A percentile compares a stretch with the other conserved stretches of the same genome.
These are phyloP conservation scores for Beauveria scarabaeidicola DNA, from an alignment of 2,329 filamentous ascomycete genomes.

Conservation along the genomic window DNA sequence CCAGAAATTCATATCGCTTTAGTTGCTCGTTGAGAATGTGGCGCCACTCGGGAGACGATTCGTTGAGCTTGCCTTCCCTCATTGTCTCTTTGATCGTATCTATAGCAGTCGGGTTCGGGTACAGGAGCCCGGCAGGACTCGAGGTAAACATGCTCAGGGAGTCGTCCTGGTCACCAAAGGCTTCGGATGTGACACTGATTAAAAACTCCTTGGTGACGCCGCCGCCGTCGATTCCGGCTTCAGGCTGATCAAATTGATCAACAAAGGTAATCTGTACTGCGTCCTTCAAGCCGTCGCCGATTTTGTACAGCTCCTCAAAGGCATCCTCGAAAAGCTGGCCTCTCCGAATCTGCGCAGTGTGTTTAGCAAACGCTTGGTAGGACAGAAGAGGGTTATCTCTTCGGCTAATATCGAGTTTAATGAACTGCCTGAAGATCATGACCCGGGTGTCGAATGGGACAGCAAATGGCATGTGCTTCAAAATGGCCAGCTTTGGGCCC, in stretches of 20 bases:
- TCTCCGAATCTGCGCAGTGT: slow-evolving; percentile 73
- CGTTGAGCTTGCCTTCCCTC: slow-evolving; percentile 39
- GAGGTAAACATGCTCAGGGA: slow-evolving; percentile 60
- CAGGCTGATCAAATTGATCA: slow-evolving; percentile 75
- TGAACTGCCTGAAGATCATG: slow-evolving; percentile 86
- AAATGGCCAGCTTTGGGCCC: slow-evolving; percentile 77
- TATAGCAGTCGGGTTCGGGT: slow-evolving; percentile 73
- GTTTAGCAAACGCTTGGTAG: slow-evolving; percentile 38
- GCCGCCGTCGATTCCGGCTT: slow-evolving; percentile 93
- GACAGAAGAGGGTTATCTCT: slow-evolving; percentile 16
- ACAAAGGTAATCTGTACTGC: slow-evolving; percentile 95
- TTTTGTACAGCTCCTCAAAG: slow-evolving; percentile 68
- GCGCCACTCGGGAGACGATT: slow-evolving; percentile 48
- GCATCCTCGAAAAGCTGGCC: slow-evolving; percentile 80
- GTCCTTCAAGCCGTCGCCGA: slow-evolving; percentile 81
- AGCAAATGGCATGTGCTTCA: slow-evolving; percentile 94
- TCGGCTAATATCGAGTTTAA: slow-evolving; percentile 55
- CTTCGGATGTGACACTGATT: slow-evolving; percentile 77
- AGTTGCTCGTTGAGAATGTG: slow-evolving; percentile 52
- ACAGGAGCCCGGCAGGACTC: slow-evolving; percentile 79
- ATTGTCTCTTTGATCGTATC: slow-evolving; percentile 59
- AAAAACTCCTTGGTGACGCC: slow-evolving; percentile 97
- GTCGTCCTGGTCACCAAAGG: slow-evolving; percentile 53
- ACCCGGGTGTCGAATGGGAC: slow-evolving; percentile 90
- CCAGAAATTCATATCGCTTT: slow-evolving; percentile 79